A percentile compares a stretch with the other conserved stretches of the same genome.
phyloP scores from a whole-genome alignment of 2,329 filamentous ascomycete species.

The Aspergillus sp. region DNA sequence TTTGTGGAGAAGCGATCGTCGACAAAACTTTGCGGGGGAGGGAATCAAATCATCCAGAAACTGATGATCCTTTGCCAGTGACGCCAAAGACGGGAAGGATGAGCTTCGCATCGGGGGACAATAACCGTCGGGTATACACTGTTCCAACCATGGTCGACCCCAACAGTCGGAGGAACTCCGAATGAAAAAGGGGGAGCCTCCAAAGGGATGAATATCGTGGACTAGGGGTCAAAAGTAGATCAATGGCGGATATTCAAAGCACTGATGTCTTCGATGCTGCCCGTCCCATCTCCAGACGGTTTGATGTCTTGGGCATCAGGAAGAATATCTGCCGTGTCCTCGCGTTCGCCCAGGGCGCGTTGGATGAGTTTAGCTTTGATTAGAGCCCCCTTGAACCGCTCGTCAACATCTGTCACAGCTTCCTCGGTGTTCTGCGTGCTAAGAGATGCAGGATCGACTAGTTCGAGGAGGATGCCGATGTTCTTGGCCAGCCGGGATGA shows the following conservation, averaged over 20 bases:
- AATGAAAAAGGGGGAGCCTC: neutral
- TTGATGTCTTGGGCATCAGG: constrained; percentile 24
- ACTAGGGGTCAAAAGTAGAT: constrained; percentile 5
- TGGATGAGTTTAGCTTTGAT: constrained; percentile 84
- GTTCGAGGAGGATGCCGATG: constrained; percentile 65
- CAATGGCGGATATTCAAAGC: constrained; percentile 36
- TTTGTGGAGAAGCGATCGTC: neutral
- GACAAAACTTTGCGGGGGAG: too few relatives aligned
- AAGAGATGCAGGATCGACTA: constrained; percentile 74
- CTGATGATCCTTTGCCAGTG: neutral
- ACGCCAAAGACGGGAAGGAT: neutral
- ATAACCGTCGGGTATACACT: too few relatives aligned
- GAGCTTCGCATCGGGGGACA: too few relatives aligned
- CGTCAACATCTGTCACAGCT: constrained; percentile 85
- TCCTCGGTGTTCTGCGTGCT: constrained; percentile 82
- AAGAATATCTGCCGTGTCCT: constrained; percentile 23
- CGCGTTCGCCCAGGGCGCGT: constrained; percentile 55
- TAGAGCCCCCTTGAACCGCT: constrained; percentile 75
- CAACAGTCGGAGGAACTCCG: neutral
- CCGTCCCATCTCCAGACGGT: constrained; percentile 29
- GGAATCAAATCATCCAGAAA: too few relatives aligned
- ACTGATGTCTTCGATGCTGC: constrained; percentile 46
- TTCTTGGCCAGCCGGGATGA: constrained; percentile 67
- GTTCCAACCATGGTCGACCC: neutral
- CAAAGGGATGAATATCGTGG: too few relatives aligned